These are phyloP conservation scores for Geotrichum candidum DNA, from an alignment of 1,139 yeast species.

Conservation along the genomic window DNA sequence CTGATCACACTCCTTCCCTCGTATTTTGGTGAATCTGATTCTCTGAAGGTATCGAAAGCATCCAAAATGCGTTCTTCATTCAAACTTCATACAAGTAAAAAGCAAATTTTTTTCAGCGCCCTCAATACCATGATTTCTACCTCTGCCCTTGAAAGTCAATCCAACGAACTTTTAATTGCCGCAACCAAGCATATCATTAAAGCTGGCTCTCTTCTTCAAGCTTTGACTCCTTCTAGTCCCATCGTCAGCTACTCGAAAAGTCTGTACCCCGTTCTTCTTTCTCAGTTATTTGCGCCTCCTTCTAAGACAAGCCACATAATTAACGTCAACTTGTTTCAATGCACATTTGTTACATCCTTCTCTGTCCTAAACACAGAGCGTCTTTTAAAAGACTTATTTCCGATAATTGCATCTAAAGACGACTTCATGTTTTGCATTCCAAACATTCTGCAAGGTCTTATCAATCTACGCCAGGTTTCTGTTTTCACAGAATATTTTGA, in stretches of 20 bases:
- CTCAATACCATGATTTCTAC: not conserved
- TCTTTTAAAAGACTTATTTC: slow-evolving; percentile 13
- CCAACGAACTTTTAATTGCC: slow-evolving; percentile 2
- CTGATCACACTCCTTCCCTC: slow-evolving; percentile 12
- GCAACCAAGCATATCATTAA: slow-evolving; percentile 9
- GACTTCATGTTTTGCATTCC: slow-evolving; percentile 16
- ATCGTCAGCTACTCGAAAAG: slow-evolving; percentile 15
- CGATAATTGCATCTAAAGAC: slow-evolving; percentile 14
- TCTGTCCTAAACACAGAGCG: slow-evolving; percentile 14
- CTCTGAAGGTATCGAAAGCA: not conserved
- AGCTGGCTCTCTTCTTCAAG: slow-evolving; percentile 11
- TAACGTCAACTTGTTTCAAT: slow-evolving; percentile 12
- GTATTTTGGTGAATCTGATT: slow-evolving; percentile 2
- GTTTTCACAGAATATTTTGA: slow-evolving; percentile 11
- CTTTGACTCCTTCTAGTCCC: slow-evolving; percentile 11
- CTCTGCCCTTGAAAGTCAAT: not conserved
- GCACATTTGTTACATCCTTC: slow-evolving; percentile 16
- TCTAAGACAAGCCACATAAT: slow-evolving; percentile 9
- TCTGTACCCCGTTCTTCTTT: slow-evolving; percentile 14
- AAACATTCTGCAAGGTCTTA: slow-evolving; percentile 18
- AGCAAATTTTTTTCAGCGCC: slow-evolving; percentile 5
- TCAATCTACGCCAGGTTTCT: slow-evolving; percentile 15
- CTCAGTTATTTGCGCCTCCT: slow-evolving; percentile 15
- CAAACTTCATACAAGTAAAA: slow-evolving; percentile 8
- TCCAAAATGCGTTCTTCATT: slow-evolving; percentile 1